These are phyloP conservation scores for Neobulgaria alba DNA, from an alignment of 2,329 filamentous ascomycete species.

Conservation along the genomic window DNA sequence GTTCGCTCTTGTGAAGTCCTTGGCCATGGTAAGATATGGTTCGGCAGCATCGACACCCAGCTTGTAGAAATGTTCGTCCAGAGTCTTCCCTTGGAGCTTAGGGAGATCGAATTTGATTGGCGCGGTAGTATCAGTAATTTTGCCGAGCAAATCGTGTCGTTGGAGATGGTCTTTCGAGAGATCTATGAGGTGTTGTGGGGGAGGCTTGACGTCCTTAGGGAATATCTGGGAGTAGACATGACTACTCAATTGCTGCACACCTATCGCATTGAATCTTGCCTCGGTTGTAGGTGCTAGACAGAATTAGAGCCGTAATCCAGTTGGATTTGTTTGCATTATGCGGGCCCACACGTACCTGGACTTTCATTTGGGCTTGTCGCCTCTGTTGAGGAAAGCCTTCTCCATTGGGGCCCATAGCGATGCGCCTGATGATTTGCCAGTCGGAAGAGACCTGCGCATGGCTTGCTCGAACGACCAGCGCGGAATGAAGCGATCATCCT, in stretches of 20 bases:
- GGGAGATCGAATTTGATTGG: slow-evolving; percentile 86
- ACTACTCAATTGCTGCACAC: slow-evolving; percentile 84
- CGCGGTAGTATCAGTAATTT: slow-evolving; percentile 68
- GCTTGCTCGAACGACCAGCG: slow-evolving; percentile 23
- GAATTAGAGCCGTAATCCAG: no score
- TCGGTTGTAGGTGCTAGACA: no score
- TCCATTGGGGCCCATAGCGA: slow-evolving; percentile 34
- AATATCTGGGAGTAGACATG: slow-evolving; percentile 83
- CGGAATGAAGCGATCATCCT: slow-evolving; percentile 27
- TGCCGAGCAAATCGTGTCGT: slow-evolving; percentile 81
- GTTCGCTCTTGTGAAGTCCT: slow-evolving; percentile 58
- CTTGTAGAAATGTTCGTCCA: slow-evolving; percentile 92
- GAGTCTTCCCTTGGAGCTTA: slow-evolving; percentile 62
- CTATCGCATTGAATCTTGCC: slow-evolving; percentile 82
- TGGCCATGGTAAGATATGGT: slow-evolving; percentile 69
- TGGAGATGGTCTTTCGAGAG: slow-evolving; percentile 75
- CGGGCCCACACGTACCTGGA: no score
- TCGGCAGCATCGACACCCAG: slow-evolving; percentile 81
- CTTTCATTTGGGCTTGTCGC: no score
- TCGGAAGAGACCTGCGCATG: slow-evolving; percentile 39
- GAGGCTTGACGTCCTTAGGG: slow-evolving; percentile 42
- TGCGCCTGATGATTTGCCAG: slow-evolving; percentile 41
- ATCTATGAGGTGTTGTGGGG: slow-evolving; percentile 64
- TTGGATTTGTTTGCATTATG: no score
- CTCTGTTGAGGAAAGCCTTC: slow-evolving; percentile 30